Evolutionary conservation across 1,284 basidiomycete species (phyloP), one percentile per base, ranked within the genome.

Genomic region (Cryptococcus depauperatus): DNA sequence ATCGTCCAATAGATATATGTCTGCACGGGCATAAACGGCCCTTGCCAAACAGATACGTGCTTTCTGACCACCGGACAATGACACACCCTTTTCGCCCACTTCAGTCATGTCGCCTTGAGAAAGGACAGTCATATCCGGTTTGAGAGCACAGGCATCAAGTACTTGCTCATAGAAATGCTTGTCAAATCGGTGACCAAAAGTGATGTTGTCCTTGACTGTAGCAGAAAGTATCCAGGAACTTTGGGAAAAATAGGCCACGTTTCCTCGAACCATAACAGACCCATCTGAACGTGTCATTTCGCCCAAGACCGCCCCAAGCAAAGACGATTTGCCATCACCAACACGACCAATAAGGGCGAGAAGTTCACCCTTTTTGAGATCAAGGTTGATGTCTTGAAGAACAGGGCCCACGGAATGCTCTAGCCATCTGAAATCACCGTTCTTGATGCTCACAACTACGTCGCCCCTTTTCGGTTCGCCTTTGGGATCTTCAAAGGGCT

Each of bases 121-220:
- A 19, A 96, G 74, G 18, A 93, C 74, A 0, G 78, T 80, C 11
- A 96, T 66, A 69, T 96, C 92, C 18, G 80, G 81, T 14, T 77
- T 75, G 13, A 96, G 76, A 0, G 90, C 91, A 62, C 92, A 97
- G 7, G 90, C 91, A 30, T 64, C 61, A 11, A 66, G 50, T 7
- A 65, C 61, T 45, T 60, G 55, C 50, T 65, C 58, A 46, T 64
- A 64, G 50, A 61, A 66, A 8, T 58, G 74, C 51, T 85, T 82
- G 46, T 95, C 86, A 52, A 84, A 95, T 51, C 82, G 78, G 64
- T 91, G 85, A 7, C 84, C 90, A 71, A 96, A 96, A 28, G 88
- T 62, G 50, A 95, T 93, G 59, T 93, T 95, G 43, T 90, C 85
- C 43, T 82, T 79, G 44, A 93, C 79, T 0, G 85, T 82, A 0